Conservation (phyloP, 306 rosid species). For the Malus sylvestris region DNA sequence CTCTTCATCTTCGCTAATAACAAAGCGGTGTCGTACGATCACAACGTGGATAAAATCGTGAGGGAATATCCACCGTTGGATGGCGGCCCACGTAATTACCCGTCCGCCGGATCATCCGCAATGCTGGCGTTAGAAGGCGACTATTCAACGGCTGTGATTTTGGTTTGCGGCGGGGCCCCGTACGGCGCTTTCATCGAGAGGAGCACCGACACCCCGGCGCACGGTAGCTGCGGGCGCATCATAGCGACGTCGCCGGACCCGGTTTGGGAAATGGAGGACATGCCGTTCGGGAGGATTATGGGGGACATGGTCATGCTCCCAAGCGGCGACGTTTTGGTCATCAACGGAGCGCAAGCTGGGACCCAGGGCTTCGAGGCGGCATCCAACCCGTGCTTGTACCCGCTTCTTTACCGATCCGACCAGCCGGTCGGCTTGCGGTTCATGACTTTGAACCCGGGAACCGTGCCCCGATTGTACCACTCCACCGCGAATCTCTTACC, state of each 20-base stretch:
- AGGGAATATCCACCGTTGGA: conserved; percentile 49
- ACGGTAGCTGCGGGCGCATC: conserved; percentile 70
- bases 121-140: conserved; percentile 58
- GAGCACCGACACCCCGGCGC: conserved; percentile 56
- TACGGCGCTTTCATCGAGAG: conserved; percentile 57
- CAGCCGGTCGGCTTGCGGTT: conserved; percentile 69
- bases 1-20: conserved; percentile 80
- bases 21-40: conserved; percentile 53
- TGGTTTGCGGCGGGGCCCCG: conserved; percentile 80
- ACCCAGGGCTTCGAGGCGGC: conserved; percentile 70
- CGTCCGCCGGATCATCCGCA: conserved; percentile 81
- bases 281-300: conserved; percentile 81
- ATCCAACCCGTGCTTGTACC: conserved; percentile 60
- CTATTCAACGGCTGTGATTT: conserved; percentile 43
- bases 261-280: conserved; percentile 75
- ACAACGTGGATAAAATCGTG: conserved; percentile 12
- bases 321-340: conserved; percentile 56
- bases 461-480: conserved; percentile 73
- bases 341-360: conserved; percentile 82
- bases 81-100: conserved; percentile 88
- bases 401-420: conserved; percentile 64
- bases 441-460: conserved; percentile 73
- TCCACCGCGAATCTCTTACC: conserved; percentile 77
- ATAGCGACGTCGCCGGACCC: conserved; percentile 37
- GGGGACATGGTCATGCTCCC: conserved; percentile 92